Percentiles rank a stretch among this genome's conserved stretches.
These are phyloP conservation scores for Amanita muscaria DNA, from an alignment of 768 basidiomycete species.

Conservation along the genomic window DNA sequence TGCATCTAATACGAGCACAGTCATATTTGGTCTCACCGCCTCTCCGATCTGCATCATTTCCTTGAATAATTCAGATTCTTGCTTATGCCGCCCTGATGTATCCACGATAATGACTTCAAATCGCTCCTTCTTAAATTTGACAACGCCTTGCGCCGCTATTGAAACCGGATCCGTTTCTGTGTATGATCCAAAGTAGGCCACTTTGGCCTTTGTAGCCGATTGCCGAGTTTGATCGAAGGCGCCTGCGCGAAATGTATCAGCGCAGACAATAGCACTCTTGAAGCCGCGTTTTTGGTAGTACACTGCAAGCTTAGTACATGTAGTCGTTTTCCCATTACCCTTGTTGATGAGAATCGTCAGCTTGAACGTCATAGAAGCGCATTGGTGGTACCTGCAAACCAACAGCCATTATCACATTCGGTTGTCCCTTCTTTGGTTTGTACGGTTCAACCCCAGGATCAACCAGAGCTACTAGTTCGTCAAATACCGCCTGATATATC, in stretches of 20 bases:
- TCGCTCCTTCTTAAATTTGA: constrained; percentile 96
- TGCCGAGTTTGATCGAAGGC: constrained; percentile 99
- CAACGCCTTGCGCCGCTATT: constrained; percentile 89
- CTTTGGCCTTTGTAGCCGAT: constrained; percentile 97
- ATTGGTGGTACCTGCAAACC: constrained; percentile 69
- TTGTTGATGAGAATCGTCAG: constrained; percentile 22
- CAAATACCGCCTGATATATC: constrained; percentile 73
- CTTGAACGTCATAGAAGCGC: not conserved
- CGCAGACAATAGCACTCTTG: constrained; percentile 95
- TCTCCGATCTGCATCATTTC: constrained; percentile 97
- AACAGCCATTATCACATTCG: constrained; percentile 96
- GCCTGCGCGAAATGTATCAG: constrained; percentile 98
- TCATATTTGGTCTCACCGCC: constrained; percentile 95
- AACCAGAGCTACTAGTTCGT: constrained; percentile 90
- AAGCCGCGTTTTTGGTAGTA: constrained; percentile 96
- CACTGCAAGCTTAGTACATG: constrained; percentile 96
- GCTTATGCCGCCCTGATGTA: constrained; percentile 94
- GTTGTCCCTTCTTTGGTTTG: constrained; percentile 91
- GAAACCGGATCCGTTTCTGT: constrained; percentile 97
- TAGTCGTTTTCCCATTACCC: constrained; percentile 99
- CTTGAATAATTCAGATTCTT: constrained; percentile 91
- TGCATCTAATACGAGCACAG: constrained; percentile 89
- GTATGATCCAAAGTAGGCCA: constrained; percentile 98
- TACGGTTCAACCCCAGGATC: constrained; percentile 95
- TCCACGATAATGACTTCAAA: constrained; percentile 99